These are phyloP conservation scores for Hemileia vastatrix DNA, from an alignment of 1,284 basidiomycete species.

Conservation along the genomic window DNA sequence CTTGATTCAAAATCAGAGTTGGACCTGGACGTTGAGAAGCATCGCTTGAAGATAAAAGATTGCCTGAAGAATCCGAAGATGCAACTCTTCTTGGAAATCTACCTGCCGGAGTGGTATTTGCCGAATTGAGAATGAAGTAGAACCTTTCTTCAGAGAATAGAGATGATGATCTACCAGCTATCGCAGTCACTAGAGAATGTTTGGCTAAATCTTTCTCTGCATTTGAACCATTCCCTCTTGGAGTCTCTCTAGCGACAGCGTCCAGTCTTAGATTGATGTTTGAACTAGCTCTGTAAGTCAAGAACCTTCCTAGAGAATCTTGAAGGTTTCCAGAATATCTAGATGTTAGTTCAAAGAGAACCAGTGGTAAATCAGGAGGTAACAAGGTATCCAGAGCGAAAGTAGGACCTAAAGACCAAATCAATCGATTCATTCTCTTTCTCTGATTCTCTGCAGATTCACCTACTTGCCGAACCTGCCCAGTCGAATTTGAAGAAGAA, in stretches of 20 bases:
- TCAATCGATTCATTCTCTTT: conserved; percentile 23
- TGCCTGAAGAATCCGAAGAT: background rate
- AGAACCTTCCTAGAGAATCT: conserved; percentile 35
- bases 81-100: background rate
- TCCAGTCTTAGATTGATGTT: conserved; percentile 34
- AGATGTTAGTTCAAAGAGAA: conserved; percentile 32
- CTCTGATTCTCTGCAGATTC: background rate
- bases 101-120: too few relatives aligned
- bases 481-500: background rate
- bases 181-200: conserved; percentile 31
- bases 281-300: conserved; percentile 34
- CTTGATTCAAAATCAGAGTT: conserved; percentile 32
- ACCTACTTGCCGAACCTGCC: background rate
- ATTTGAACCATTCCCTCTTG: background rate
- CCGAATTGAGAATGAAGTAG: too few relatives aligned
- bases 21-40: conserved; percentile 24
- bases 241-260: conserved; percentile 23
- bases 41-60: conserved; percentile 7
- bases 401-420: conserved; percentile 35
- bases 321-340: conserved; percentile 35
- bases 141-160: too few relatives aligned
- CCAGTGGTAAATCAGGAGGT: conserved; percentile 31
- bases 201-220: conserved; percentile 29
- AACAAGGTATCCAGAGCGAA: conserved; percentile 33
- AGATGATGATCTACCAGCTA: too few relatives aligned